A percentile compares a stretch with the other conserved stretches of the same genome.
These are phyloP conservation scores for Exophiala mesophila DNA, from an alignment of 2,329 filamentous ascomycete species.

Conservation along the genomic window DNA sequence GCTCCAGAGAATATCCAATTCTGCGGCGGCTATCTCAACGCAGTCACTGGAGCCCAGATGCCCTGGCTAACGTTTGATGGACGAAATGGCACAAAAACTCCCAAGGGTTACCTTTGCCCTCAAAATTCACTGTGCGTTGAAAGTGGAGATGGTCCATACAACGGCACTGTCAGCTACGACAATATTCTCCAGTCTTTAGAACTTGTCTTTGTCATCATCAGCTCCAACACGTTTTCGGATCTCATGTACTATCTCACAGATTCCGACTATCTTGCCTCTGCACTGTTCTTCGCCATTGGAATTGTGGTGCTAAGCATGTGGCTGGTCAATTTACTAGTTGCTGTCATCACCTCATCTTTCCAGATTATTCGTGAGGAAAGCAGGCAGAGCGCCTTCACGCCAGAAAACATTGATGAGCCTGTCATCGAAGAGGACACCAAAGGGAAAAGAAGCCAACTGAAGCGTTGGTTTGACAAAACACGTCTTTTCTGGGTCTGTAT, in stretches of 20 bases:
- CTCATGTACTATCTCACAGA: conserved; percentile 90
- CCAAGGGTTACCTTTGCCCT: conserved; percentile 88
- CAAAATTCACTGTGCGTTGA: conserved; percentile 77
- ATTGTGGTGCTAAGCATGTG: conserved; percentile 94
- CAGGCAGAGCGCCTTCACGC: conserved; percentile 86
- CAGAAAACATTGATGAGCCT: conserved; percentile 55
- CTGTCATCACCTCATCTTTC: conserved; percentile 97
- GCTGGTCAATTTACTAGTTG: conserved; percentile 90
- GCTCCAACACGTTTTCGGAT: conserved; percentile 92
- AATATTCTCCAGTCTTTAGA: conserved; percentile 89
- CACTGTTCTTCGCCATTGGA: conserved; percentile 65
- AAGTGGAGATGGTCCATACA: conserved; percentile 65
- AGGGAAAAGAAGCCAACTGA: conserved; percentile 45
- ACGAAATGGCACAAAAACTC: conserved; percentile 45
- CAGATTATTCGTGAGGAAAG: conserved; percentile 97
- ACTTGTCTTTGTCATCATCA: conserved; percentile 97
- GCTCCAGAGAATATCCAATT: conserved; percentile 64
- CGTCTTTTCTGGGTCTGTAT: conserved; percentile 71
- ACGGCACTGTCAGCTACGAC: conserved; percentile 87
- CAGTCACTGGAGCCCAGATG: conserved; percentile 50
- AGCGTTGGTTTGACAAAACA: conserved; percentile 69
- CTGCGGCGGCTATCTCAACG: conserved; percentile 76
- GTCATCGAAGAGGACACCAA: conserved; percentile 27
- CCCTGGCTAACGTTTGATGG: conserved; percentile 66
- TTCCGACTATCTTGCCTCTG: conserved; percentile 82